Evolutionary conservation across 306 rosid genomes (phyloP), one percentile per base, ranked within the genome.

Genomic region (Spatholobus suberectus): DNA sequence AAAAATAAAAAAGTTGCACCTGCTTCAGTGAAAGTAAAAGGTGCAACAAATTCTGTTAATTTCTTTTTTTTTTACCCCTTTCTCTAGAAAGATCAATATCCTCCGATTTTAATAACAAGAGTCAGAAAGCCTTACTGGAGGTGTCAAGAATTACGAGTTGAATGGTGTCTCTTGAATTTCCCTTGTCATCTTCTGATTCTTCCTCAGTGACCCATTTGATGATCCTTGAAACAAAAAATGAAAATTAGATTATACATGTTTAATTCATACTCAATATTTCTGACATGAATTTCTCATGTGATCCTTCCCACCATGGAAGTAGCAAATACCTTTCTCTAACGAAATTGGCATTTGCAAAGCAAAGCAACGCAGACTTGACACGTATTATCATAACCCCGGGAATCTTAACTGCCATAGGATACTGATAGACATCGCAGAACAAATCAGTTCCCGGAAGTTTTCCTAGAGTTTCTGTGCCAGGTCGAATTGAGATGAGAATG

Each of bases 291-390:
- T 46, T 77, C n/a, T 32, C 13, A 13, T 35, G 4, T 51, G 18
- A 23, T 77, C 35, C n/a, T 34, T 79, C 26, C 37, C 13, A 41
- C 18, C 0, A 12, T 6, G 40, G 70, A 57, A 75, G 21, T 65
- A n/a, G 65, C n/a, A 35, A 5, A 27, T 68, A 93, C 98, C 96
- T 93, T 76, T 95, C 94, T 74, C 82, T 88, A 18, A 90, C 75
- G 82, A 87, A 90, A 74, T 81, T 93, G 68, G 97, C 97, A 85
- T 93, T 95, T 15, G 98, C 98, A 82, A 95, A 95, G 74, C 98
- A 95, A 75, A 93, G 90, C 78, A 90, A 82, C 20, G 92, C 84
- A 71, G 97, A 91, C 68, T 90, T 95, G 80, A 91, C 71, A 17
- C 95, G 91, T 21, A 93, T 43, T 34, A 95, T 83, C 41, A 90